Percentiles rank a stretch among this genome's conserved stretches.
These are phyloP conservation scores for Penicillium dipodomyicola DNA, from an alignment of 495 filamentous ascomycete genomes.

Conservation along the genomic window DNA sequence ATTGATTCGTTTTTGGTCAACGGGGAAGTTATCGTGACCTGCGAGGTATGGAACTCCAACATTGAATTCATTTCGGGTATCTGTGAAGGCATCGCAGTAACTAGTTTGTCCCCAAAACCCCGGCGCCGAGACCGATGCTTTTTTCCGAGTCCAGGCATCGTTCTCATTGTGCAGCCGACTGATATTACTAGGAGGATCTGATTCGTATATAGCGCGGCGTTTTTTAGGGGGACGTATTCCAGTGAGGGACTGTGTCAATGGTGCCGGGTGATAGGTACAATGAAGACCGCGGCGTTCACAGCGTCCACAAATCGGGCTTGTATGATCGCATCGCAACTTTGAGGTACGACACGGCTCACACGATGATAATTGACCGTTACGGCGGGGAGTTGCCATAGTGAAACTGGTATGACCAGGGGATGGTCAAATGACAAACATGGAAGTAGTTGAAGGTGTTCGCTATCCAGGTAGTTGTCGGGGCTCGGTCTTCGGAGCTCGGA, in stretches of 20 bases:
- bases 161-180: background rate
- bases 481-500: background rate
- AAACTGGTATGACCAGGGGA: background rate
- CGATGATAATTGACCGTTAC: conserved; percentile 42
- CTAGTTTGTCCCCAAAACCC: conserved; percentile 42
- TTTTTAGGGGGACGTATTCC: background rate
- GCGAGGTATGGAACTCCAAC: background rate
- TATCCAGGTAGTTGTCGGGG: background rate
- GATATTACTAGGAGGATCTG: background rate
- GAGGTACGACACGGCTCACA: conserved; percentile 48
- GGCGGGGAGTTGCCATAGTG: conserved; percentile 26
- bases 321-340: conserved; percentile 44
- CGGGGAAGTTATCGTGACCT: background rate
- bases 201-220: no score
- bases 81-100: conserved; percentile 38
- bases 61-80: conserved; percentile 11
- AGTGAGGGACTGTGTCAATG: conserved; percentile 21
- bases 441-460: no score
- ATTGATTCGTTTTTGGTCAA: conserved; percentile 21
- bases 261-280: conserved; percentile 37
- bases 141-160: conserved; percentile 16
- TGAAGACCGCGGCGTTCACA: conserved; percentile 24
- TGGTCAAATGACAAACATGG: background rate
- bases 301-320: conserved; percentile 27
- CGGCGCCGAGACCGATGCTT: conserved; percentile 9